Evolutionary conservation across 1,139 yeast species (phyloP).

Genomic region (Taphrina deformans): DNA sequence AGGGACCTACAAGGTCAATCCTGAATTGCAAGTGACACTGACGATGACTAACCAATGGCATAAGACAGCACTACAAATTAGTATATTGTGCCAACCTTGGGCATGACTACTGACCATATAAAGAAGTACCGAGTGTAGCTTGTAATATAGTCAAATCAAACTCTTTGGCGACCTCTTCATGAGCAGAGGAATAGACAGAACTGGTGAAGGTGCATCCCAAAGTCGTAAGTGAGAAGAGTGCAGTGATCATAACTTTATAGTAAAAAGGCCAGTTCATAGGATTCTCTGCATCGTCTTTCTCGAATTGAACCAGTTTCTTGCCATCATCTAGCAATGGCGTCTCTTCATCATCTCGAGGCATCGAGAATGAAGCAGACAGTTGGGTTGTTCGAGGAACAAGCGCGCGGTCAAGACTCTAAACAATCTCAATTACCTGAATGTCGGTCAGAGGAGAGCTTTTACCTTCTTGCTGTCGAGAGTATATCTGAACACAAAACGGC

Average conservation of each 20-base stretch:
- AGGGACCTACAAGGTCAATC: slow-evolving; percentile 55
- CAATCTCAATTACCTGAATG: no score
- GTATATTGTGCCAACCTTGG: neutral
- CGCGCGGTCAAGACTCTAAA: no score
- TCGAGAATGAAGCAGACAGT: no score
- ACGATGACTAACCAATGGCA: neutral
- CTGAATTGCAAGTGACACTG: neutral
- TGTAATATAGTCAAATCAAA: slow-evolving; percentile 3
- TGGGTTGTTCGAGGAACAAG: no score
- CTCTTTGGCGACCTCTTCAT: slow-evolving; percentile 13
- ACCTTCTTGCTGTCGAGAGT: no score
- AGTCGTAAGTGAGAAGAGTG: slow-evolving; percentile 24
- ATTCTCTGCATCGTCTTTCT: slow-evolving; percentile 18
- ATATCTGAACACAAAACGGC: no score
- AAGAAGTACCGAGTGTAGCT: slow-evolving; percentile 11
- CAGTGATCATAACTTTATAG: slow-evolving; percentile 11
- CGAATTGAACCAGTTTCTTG: slow-evolving; percentile 10
- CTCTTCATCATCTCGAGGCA: slow-evolving; percentile 1
- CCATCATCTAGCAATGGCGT: slow-evolving; percentile 14
- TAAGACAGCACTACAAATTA: slow-evolving; percentile 1
- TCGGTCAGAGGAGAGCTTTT: no score
- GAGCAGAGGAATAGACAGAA: slow-evolving; percentile 27
- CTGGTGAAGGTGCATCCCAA: slow-evolving; percentile 27
- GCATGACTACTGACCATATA: neutral
- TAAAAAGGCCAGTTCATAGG: slow-evolving; percentile 16